These are phyloP conservation scores for Penicillium janthinellum DNA, from an alignment of 2,329 filamentous ascomycete species.

Conservation along the genomic window DNA sequence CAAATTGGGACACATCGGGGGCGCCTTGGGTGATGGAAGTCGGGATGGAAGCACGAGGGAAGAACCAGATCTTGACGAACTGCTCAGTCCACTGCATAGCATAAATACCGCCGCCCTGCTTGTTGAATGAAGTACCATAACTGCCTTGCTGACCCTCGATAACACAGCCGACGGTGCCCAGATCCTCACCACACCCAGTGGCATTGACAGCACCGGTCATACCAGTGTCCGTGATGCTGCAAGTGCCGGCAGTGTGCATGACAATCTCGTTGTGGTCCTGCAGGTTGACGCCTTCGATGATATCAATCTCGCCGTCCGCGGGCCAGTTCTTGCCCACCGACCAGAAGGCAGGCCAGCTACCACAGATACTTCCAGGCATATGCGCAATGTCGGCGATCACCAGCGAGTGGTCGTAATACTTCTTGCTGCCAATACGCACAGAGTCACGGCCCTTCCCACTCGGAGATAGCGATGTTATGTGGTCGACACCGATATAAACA, in stretches of 20 bases:
- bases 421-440: constrained; percentile 49
- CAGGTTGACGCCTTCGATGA: constrained; percentile 55
- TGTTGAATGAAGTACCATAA: constrained; percentile 59
- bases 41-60: constrained; percentile 49
- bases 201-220: constrained; percentile 55
- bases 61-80: constrained; percentile 56
- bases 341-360: constrained; percentile 56
- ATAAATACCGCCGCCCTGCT: constrained; percentile 51
- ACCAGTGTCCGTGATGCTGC: constrained; percentile 46
- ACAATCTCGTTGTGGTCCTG: constrained; percentile 49
- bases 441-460: constrained; percentile 46
- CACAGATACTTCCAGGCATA: constrained; percentile 52
- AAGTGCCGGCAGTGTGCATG: constrained; percentile 51
- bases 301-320: constrained; percentile 51
- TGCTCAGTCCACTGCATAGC: constrained; percentile 52
- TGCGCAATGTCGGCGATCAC: constrained; percentile 53
- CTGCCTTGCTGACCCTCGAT: constrained; percentile 42
- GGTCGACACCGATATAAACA: constrained; percentile 51
- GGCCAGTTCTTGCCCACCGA: constrained; percentile 47
- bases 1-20: constrained; percentile 51
- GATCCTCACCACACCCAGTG: constrained; percentile 51
- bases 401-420: constrained; percentile 49
- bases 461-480: constrained; percentile 38
- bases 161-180: constrained; percentile 44
- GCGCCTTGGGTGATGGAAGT: constrained; percentile 45